Evolutionary conservation across 805 yeast species (phyloP).

Genomic region (Wickerhamiella sorbophila): DNA sequence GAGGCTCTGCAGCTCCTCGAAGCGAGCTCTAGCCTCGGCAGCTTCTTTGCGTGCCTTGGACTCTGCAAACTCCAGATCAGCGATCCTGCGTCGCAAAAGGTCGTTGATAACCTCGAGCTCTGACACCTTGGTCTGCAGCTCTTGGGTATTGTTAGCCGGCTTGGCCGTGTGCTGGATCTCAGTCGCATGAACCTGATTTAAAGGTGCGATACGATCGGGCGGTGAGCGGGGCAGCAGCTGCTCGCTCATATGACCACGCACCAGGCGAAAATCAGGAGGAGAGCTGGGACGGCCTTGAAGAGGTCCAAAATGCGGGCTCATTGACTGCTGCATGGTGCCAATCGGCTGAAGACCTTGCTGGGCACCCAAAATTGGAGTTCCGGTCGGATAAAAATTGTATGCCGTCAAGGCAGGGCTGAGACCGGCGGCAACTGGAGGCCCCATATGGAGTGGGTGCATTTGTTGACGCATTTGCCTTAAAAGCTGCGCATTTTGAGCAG

Average conservation of each 20-base stretch:
- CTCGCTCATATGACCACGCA: slow-evolving; percentile 20
- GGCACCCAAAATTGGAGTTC: background rate
- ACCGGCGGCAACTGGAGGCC: background rate
- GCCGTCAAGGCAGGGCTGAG: slow-evolving; percentile 2
- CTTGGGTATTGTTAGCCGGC: slow-evolving; percentile 23
- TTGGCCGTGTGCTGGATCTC: slow-evolving; percentile 9
- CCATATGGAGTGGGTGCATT: background rate
- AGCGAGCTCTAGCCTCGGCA: slow-evolving; percentile 4
- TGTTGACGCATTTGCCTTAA: background rate
- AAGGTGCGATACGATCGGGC: slow-evolving; percentile 19
- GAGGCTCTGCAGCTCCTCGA: slow-evolving; percentile 7
- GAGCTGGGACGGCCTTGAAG: slow-evolving; percentile 2
- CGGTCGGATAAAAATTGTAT: background rate
- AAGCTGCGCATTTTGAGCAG: slow-evolving; percentile 3
- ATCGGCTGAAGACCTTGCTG: slow-evolving; percentile 12
- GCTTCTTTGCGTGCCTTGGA: slow-evolving; percentile 21
- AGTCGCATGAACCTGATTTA: slow-evolving; percentile 16
- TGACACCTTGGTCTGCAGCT: slow-evolving; percentile 59
- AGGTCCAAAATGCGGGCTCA: background rate
- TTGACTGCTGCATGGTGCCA: slow-evolving; percentile 7
- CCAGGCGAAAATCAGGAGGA: slow-evolving; percentile 13
- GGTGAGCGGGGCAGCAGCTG: slow-evolving; percentile 18
- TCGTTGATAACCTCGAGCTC: slow-evolving; percentile 88
- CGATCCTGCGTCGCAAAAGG: slow-evolving; percentile 65
- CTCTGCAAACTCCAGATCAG: slow-evolving; percentile 51